These are phyloP conservation scores for Penicillium crustosum DNA, from an alignment of 2,329 filamentous ascomycete species.

Conservation along the genomic window DNA sequence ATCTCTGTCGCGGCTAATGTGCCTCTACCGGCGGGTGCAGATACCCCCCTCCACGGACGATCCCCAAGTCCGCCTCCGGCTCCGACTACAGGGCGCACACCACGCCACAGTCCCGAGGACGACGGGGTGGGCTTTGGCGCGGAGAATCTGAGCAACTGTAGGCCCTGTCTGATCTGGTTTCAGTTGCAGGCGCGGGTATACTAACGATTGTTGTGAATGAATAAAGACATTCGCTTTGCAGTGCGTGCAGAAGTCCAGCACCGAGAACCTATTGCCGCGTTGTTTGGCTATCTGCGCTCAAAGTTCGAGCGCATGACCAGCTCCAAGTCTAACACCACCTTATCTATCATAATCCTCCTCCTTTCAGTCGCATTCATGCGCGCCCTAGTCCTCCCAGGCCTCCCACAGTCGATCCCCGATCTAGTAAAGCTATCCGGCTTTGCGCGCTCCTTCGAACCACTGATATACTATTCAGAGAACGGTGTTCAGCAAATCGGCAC, in stretches of 20 bases:
- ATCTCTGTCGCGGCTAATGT: conserved; percentile 48
- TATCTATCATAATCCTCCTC: conserved; percentile 61
- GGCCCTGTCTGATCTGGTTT: conserved; percentile 31
- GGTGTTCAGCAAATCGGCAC: conserved; percentile 83
- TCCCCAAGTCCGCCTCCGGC: conserved; percentile 55
- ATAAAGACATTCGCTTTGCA: conserved; percentile 79
- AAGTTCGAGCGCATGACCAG: conserved; percentile 62
- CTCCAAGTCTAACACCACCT: conserved; percentile 67
- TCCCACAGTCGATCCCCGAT: conserved; percentile 70
- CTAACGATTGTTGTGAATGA: conserved; percentile 31
- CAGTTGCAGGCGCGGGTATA: conserved; percentile 33
- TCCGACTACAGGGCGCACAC: conserved; percentile 24
- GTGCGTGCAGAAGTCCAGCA: conserved; percentile 86
- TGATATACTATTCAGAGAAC: conserved; percentile 92
- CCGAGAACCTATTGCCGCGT: conserved; percentile 76
- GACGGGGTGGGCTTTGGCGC: conserved; percentile 40
- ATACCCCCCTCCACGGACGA: conserved; percentile 58
- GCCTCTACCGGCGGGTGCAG: conserved; percentile 54
- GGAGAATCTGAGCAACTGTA: conserved; percentile 54
- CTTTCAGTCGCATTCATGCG: conserved; percentile 66
- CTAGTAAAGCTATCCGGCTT: conserved; percentile 87
- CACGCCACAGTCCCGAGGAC: conserved; percentile 29
- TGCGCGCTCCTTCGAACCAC: conserved; percentile 86
- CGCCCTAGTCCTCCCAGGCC: conserved; percentile 67
- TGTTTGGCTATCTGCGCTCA: conserved; percentile 62